Percentiles rank a stretch among this genome's conserved stretches.
Evolutionary conservation across 1,284 basidiomycete species (phyloP).

Genomic region (Vanrija pseudolonga): DNA sequence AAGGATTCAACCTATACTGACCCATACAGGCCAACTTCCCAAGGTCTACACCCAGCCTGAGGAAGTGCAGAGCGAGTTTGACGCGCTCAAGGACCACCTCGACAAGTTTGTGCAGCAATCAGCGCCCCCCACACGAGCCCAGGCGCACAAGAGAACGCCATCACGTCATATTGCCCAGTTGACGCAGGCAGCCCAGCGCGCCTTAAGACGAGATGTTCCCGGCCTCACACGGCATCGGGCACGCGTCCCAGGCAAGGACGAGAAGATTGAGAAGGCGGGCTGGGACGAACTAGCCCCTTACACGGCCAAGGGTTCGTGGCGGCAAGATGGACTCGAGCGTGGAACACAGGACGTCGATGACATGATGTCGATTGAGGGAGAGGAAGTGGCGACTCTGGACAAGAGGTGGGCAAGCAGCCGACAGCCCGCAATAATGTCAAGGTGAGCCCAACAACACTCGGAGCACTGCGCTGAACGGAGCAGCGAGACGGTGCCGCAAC

Average conservation of each 20-base stretch:
- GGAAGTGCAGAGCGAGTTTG: conserved; percentile 74
- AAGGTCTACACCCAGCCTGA: conserved; percentile 79
- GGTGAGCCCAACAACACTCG: conserved; percentile 53
- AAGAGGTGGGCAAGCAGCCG: conserved; percentile 79
- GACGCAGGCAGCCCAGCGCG: conserved; percentile 42
- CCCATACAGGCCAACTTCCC: conserved; percentile 70
- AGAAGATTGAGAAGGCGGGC: conserved; percentile 16
- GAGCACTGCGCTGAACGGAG: background rate
- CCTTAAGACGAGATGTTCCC: conserved; percentile 33
- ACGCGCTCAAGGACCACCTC: conserved; percentile 88
- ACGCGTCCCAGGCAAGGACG: background rate
- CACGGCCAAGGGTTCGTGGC: conserved; percentile 35
- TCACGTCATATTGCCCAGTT: conserved; percentile 43
- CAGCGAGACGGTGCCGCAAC: conserved; percentile 59
- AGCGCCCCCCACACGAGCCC: conserved; percentile 8
- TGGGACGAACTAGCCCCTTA: conserved; percentile 45
- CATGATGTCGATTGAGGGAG: conserved; percentile 59
- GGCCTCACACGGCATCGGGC: conserved; percentile 20
- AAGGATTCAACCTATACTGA: conserved; percentile 12
- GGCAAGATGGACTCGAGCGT: conserved; percentile 17
- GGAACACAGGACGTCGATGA: conserved; percentile 37
- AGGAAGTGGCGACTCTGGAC: conserved; percentile 67
- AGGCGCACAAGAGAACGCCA: conserved; percentile 15
- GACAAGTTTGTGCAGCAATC: conserved; percentile 64
- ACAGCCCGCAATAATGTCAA: conserved; percentile 62